Evolutionary conservation across 1,284 basidiomycete genomes (phyloP), one percentile per base, ranked within the genome.

Genomic region (Waitea zeae): DNA sequence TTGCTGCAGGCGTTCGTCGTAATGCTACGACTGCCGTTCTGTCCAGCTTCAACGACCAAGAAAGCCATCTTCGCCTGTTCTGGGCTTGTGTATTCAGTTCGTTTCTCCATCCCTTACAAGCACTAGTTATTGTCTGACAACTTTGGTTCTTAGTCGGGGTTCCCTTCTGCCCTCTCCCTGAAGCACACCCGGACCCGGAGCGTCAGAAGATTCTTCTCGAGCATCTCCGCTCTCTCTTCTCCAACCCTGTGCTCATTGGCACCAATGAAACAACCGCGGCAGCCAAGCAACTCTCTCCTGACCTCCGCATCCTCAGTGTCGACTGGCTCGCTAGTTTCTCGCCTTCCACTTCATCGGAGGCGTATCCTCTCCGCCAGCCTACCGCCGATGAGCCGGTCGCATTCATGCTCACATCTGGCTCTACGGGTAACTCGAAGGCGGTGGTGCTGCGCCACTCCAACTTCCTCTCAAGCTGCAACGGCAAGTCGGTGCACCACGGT

Each of bases 371-470:
- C 17, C 18, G 34, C 12, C 15, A 12, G 12, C 33, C 33, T 6
- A 14, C 33, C 6, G 24, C 41, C 4, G 35, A 39, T 27, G 35
- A 36, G 7, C 35, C 38, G 11, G 42, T 40, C 5, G 37, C 37
- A 22, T 34, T 43, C 26, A 42, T 46, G 41, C 35, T 56, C 29
- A 55, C 54, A 3, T 54, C 54, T 0, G 53, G 53, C 3, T 55
- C 53, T 1, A 52, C 53, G 3, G 54, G 53, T 0, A 53, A 53
- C 31, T 48, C 50, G 2, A 55, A 57, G 38, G 53, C 46, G 0
- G 53, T 57, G 20, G 48, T 36, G 13, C 37, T 47, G 34, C 41
- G 42, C 11, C 46, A 47, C 36, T 36, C 38, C 20, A 42, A 45
- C 28, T n/a, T 47, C 3, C 33, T 45, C 7, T 42, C 46, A 5